Evolutionary conservation across 2,329 filamentous ascomycete genomes (phyloP).

Genomic region (Epicoccum nigrum): DNA sequence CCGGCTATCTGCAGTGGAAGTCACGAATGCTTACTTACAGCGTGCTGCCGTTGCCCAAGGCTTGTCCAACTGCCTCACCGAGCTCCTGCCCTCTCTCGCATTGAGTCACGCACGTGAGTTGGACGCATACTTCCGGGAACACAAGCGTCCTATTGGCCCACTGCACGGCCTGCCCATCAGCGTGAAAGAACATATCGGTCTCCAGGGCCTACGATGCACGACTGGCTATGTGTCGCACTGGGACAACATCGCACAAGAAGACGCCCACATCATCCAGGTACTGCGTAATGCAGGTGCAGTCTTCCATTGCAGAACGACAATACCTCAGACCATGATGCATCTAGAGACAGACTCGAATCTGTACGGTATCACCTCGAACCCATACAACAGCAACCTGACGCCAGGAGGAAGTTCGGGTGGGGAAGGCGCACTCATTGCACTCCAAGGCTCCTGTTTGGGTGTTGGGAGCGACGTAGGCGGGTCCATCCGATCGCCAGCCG

Average conservation of each 20-base stretch:
- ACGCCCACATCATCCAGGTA: constrained; percentile 57
- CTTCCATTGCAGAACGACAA: constrained; percentile 60
- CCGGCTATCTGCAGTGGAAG: constrained; percentile 29
- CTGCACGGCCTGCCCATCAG: constrained; percentile 60
- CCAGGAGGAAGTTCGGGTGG: constrained; percentile 63
- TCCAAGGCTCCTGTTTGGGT: constrained; percentile 60
- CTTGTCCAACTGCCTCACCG: constrained; percentile 31
- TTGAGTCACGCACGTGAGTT: constrained; percentile 49
- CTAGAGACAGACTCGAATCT: constrained; percentile 59
- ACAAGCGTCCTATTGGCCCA: constrained; percentile 50
- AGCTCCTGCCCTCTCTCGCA: constrained; percentile 43
- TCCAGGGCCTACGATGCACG: constrained; percentile 57
- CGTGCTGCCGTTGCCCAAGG: constrained; percentile 36
- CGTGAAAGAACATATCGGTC: constrained; percentile 59
- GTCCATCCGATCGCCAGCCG: constrained; percentile 33
- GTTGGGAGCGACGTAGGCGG: constrained; percentile 47
- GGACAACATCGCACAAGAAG: constrained; percentile 52
- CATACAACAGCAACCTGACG: constrained; percentile 58
- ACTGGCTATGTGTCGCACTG: constrained; percentile 59
- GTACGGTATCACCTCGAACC: constrained; percentile 61
- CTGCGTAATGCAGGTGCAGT: constrained; percentile 58
- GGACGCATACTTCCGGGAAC: constrained; percentile 47
- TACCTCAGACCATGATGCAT: constrained; percentile 62
- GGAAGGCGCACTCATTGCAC: constrained; percentile 61
- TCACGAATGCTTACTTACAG: constrained; percentile 35